Base-by-base conservation (phyloP, 2,329 filamentous ascomycete species). In the Massarina eburnea region DNA sequence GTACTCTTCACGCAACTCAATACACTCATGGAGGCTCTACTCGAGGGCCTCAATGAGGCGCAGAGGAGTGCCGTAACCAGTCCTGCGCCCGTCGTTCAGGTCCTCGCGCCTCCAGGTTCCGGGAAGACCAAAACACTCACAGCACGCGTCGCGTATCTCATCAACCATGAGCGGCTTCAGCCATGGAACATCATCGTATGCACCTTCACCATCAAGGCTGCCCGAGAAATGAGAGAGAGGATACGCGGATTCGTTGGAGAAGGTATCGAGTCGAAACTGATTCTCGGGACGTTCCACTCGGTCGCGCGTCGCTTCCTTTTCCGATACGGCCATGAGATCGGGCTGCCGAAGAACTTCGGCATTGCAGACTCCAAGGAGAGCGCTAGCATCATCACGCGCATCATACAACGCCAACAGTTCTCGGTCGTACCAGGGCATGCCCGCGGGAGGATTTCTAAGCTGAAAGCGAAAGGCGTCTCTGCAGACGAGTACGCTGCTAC, bases 111-210 rank as follows among this genome's bases (percentile, higher is more conserved):
- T 41, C 83, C 83, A 19, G 83, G 83, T 26, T 86, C 83, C 50
- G 92, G 94, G 17, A 97, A 99, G 72, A 99, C 92, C 12, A 95
- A 96, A 70, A 97, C 94, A 1, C 78, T 99, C 43, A 96, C 91
- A 0, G 89, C 91, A 35, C 87, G 94, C 51, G 90, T 96, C 46
- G 91, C 91, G 58, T 95, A 92, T 78, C 82, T 96, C 22, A 80
- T 96, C 43, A 81, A 85, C 40, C 78, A 87, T 59, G 75, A 82
- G 57, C 82, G 85, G 33, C 82, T 89, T 58, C 80, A 83, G 45
- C 92, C 92, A 61, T 84, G 88, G 73, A 90, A 96, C 73, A 84
- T 97, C 60, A 85, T 99, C 48, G 92, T 96, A 48, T 94, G 92
- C 51, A 97, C 92, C 0, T 99, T 99, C 66, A 99, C 94, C 2